A percentile compares a stretch with the other conserved stretches of the same genome.
These are phyloP conservation scores for Blastocladiella britannica DNA, from an alignment of 192 early-diverging fungal species.

Conservation along the genomic window DNA sequence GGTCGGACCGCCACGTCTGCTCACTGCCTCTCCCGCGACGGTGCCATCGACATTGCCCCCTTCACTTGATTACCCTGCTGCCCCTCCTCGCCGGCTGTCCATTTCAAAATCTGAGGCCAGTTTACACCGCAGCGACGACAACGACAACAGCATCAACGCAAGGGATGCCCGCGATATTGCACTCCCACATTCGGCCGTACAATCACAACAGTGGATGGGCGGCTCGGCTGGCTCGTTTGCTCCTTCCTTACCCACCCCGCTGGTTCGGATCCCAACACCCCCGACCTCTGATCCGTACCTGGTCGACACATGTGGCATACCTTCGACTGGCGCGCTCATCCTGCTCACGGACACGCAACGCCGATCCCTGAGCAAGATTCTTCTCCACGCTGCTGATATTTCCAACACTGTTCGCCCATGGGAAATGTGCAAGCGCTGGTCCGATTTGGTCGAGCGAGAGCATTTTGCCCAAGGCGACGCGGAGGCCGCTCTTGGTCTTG, in stretches of 20 bases:
- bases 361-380: neutral
- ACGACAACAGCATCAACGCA: no score
- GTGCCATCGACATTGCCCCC: no score
- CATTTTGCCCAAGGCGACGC: neutral
- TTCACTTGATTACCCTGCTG: no score
- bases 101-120: no score
- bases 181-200: no score
- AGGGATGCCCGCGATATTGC: no score
- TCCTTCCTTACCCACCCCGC: neutral
- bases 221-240: no score
- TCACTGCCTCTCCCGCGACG: no score
- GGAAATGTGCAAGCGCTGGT: neutral
- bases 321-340: neutral
- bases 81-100: no score
- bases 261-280: neutral
- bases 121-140: no score
- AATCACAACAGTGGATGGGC: no score
- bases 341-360: neutral
- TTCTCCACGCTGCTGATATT: neutral
- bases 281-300: neutral
- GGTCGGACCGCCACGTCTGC: no score
- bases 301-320: neutral
- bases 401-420: neutral
- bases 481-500: neutral
- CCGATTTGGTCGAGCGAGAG: neutral